Conservation (phyloP, 768 basidiomycete species). For the Trametes cingulata region DNA sequence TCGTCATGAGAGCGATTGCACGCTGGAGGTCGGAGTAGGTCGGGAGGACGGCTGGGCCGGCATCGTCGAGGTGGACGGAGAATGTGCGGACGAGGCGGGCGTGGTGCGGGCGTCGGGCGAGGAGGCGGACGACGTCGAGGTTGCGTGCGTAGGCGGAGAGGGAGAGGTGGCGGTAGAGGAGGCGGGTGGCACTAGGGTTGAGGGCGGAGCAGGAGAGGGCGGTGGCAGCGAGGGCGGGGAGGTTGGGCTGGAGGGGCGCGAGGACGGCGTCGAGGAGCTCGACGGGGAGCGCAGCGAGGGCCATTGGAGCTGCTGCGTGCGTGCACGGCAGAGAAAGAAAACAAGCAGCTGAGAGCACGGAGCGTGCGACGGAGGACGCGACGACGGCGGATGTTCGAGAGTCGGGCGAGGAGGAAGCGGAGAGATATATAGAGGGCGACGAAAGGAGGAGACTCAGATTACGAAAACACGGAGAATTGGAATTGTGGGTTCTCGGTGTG, state of each 20-base stretch:
- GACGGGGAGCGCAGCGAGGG: constrained; percentile 49
- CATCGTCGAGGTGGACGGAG: constrained; percentile 50
- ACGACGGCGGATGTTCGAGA: not conserved
- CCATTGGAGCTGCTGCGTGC: constrained; percentile 36
- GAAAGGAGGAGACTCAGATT: not conserved
- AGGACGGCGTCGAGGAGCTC: constrained; percentile 64
- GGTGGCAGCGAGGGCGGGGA: constrained; percentile 46
- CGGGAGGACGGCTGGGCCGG: constrained; percentile 39
- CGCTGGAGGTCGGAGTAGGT: constrained; percentile 46
- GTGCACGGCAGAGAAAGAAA: constrained; percentile 5
- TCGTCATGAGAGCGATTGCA: constrained; percentile 63
- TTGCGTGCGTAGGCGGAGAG: constrained; percentile 47
- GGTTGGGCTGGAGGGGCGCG: constrained; percentile 34
- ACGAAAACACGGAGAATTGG: not conserved
- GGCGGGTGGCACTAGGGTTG: constrained; percentile 53
- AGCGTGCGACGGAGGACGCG: constrained; percentile 2
- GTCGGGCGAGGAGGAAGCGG: not conserved
- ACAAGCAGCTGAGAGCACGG: not conserved
- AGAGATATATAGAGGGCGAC: constrained; percentile 1
- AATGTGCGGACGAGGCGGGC: constrained; percentile 65
- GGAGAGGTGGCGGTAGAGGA: constrained; percentile 62
- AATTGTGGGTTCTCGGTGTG: constrained; percentile 2
- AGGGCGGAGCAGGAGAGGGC: constrained; percentile 45
- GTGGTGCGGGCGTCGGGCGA: constrained; percentile 57
- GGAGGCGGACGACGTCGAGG: constrained; percentile 51